phyloP scores from a whole-genome alignment of 257 asterid species.

The Cinchona pubescens region DNA sequence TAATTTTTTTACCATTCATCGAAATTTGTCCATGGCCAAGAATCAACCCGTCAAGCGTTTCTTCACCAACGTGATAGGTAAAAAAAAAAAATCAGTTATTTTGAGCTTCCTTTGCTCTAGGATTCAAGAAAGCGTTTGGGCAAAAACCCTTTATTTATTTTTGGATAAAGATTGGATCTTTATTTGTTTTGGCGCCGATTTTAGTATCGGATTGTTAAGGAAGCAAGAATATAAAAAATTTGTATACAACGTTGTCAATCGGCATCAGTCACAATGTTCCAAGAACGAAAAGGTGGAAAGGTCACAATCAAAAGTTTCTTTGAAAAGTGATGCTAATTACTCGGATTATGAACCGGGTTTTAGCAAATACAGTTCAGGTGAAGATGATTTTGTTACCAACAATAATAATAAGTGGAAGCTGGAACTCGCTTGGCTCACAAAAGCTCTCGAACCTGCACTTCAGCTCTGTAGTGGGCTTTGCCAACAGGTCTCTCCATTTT shows the following conservation, averaged over 20 bases:
- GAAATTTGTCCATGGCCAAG: conserved; percentile 36
- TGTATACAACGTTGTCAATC: conserved; percentile 35
- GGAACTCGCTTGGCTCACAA: conserved; percentile 77
- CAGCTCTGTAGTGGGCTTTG: conserved; percentile 80
- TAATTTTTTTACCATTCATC: neutral
- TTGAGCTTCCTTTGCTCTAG: neutral
- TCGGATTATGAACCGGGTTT: conserved; percentile 19
- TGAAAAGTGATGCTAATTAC: conserved; percentile 10
- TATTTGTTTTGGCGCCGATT: conserved; percentile 35
- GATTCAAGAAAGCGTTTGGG: neutral
- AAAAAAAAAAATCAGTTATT: neutral
- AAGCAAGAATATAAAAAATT: conserved; percentile 34
- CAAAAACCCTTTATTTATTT: neutral
- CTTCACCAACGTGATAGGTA: conserved; percentile 39
- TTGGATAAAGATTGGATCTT: neutral
- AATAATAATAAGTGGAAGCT: conserved; percentile 56
- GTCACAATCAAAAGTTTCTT: conserved; percentile 17
- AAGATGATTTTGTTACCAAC: conserved; percentile 33
- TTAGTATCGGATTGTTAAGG: conserved; percentile 34
- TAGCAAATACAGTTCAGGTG: conserved; percentile 34
- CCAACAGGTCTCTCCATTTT: conserved; percentile 45
- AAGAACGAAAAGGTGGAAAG: conserved; percentile 36
- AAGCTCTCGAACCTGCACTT: conserved; percentile 85
- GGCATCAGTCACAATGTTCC: conserved; percentile 57
- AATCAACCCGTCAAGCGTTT: conserved; percentile 32